Evolutionary conservation across 495 filamentous ascomycete genomes (phyloP).

Genomic region (Podospora appendiculata): DNA sequence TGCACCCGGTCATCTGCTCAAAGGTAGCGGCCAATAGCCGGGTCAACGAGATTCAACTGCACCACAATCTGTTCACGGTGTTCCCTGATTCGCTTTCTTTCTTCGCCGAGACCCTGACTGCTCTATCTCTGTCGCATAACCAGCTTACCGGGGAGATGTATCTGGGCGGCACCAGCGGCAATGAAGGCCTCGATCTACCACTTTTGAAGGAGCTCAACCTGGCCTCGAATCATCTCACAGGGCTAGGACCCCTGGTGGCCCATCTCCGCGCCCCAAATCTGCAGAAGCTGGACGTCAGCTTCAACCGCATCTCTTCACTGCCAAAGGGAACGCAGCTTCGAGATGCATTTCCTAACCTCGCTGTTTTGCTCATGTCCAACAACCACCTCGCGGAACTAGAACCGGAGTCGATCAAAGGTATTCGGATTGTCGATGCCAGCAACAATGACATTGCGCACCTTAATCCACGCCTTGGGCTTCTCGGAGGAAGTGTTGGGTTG

Average conservation of each 20-base stretch:
- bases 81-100: conserved; percentile 63
- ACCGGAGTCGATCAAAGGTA: conserved; percentile 64
- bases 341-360: conserved; percentile 56
- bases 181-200: conserved; percentile 57
- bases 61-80: conserved; percentile 63
- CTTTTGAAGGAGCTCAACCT: conserved; percentile 69
- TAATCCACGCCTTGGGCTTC: conserved; percentile 68
- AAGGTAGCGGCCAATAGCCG: conserved; percentile 39
- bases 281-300: conserved; percentile 67
- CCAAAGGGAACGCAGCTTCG: conserved; percentile 44
- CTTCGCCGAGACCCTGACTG: conserved; percentile 59
- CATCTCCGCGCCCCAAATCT: conserved; percentile 64
- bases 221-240: conserved; percentile 57
- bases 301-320: conserved; percentile 65
- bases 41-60: conserved; percentile 52
- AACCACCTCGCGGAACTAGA: conserved; percentile 67
- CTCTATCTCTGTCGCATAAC: conserved; percentile 75
- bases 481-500: conserved; percentile 46
- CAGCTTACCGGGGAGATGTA: conserved; percentile 54
- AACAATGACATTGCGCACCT: conserved; percentile 76
- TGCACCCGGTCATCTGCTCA: conserved; percentile 45
- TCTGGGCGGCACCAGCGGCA: conserved; percentile 29
- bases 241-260: conserved; percentile 52
- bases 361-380: conserved; percentile 61
- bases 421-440: conserved; percentile 67